Base-by-base conservation (phyloP, 495 filamentous ascomycete species). In the Aspergillus asperescens region DNA sequence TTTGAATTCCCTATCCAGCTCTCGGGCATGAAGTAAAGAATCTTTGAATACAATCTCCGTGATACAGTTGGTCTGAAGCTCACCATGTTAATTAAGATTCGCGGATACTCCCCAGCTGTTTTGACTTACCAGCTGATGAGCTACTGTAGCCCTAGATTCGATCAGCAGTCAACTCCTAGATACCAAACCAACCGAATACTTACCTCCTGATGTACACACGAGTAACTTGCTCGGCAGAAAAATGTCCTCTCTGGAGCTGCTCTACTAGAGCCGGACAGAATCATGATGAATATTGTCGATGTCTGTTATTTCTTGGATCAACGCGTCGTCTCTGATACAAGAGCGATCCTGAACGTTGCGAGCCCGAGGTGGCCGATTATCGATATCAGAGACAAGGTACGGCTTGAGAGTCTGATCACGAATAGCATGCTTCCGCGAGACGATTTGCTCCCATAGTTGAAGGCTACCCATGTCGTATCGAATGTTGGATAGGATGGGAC, bases 21-120 rank as follows among this genome's bases (percentile, higher is more conserved):
- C 57, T 16, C 61, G 68, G 6, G 84, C 85, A 18, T 81, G 74
- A 12, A 62, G 60, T n/a, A 88, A 58, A 2, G 85, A 85, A 23
- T 76, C 65, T 34, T 79, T 72, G 52, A 87, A 86, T 32, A 84
- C 69, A 25, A 83, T 77, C 56, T 89, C 85, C 2, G 79, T 83
- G 6, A 86, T 65, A 50, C 82, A 84, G 53, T 85, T 83, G 42
- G 71, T 78, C 61, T 79, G 22, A 25, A 2, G 7, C 10, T 39
- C 7, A 27, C 0, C 9, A 5, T n/a, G 18, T 59, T 16, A 60
- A 15, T 23, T 13, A 29, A 48, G 15, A 13, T 16, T 6, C 12
- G 27, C 22, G 41, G 4, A 8, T 3, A 23, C 31, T 0, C 22
- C 15, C 5, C 15, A 24, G 2, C 9, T 16, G 5, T 0, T 9